phyloP scores from a whole-genome alignment of 306 rosid genomes.

The Gastrolobium villosum region DNA sequence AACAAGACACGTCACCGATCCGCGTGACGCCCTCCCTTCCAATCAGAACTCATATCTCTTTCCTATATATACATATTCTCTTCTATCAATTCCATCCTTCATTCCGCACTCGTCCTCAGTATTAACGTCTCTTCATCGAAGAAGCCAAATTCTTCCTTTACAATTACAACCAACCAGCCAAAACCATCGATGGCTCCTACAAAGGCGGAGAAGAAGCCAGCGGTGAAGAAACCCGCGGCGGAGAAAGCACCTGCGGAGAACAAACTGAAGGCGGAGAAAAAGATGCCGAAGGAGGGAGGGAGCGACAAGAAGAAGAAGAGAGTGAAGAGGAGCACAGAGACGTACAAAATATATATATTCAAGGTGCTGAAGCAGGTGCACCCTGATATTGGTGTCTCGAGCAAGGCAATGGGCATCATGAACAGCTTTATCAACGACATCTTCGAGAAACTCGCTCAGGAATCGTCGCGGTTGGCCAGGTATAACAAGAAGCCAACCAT shows the following conservation, averaged over 20 bases:
- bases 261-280: constrained; percentile 85
- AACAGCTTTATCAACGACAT: constrained; percentile 83
- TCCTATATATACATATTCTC: constrained; percentile 14
- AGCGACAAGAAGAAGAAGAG: constrained; percentile 83
- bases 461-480: constrained; percentile 68
- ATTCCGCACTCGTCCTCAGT: neutral
- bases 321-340: constrained; percentile 70
- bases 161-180: neutral
- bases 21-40: neutral
- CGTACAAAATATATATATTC: constrained; percentile 86
- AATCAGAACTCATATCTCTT: constrained; percentile 15
- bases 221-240: constrained; percentile 69
- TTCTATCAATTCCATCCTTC: rapidly evolving
- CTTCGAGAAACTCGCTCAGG: constrained; percentile 88
- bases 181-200: constrained; percentile 63
- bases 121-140: neutral
- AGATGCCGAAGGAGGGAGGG: constrained; percentile 76
- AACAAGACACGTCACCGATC: constrained; percentile 40
- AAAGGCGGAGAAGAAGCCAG: constrained; percentile 80
- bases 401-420: constrained; percentile 93
- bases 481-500: constrained; percentile 83
- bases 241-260: constrained; percentile 71
- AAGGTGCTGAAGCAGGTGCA: constrained; percentile 88
- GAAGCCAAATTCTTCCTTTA: neutral
- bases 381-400: constrained; percentile 83